A percentile compares a stretch with the other conserved stretches of the same genome.
Evolutionary conservation across 2,329 filamentous ascomycete species (phyloP).

Genomic region (Leptodontidium sp.): DNA sequence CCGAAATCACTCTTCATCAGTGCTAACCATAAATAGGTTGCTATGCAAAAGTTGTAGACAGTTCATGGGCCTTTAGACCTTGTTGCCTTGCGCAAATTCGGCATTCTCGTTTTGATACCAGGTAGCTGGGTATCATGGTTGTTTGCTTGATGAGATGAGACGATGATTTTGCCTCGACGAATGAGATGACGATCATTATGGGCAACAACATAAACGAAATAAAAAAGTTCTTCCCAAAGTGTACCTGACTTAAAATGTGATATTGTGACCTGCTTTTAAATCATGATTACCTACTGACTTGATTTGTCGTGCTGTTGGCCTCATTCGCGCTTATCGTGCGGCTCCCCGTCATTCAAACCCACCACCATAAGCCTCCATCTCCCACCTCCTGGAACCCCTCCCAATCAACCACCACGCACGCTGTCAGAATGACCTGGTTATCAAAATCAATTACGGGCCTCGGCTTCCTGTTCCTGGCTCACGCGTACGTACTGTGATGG

Average conservation of each 20-base stretch:
- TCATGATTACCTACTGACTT: background rate
- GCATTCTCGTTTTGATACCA: conserved; percentile 41
- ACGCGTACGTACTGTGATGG: conserved; percentile 72
- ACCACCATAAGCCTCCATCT: background rate
- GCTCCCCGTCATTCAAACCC: conserved; percentile 10
- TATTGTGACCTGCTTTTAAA: conserved; percentile 7
- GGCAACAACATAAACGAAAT: conserved; percentile 42
- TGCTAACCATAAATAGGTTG: conserved; percentile 54
- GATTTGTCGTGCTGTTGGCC: conserved; percentile 1
- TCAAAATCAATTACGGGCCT: conserved; percentile 75
- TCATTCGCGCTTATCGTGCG: conserved; percentile 18
- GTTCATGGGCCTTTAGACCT: conserved; percentile 34
- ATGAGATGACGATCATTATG: conserved; percentile 45
- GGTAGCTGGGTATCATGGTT: conserved; percentile 35
- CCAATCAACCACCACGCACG: conserved; percentile 5
- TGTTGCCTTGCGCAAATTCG: conserved; percentile 23
- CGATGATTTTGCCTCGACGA: conserved; percentile 33
- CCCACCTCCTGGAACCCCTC: background rate
- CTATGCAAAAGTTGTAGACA: conserved; percentile 90
- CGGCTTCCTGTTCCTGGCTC: conserved; percentile 80
- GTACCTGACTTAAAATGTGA: conserved; percentile 17
- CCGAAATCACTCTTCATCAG: conserved; percentile 29
- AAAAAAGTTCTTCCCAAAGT: conserved; percentile 29
- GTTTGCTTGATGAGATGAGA: conserved; percentile 34
- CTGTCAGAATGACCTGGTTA: conserved; percentile 70